Conservation (phyloP, 805 yeast genomes). For the Saturnispora mendoncae region DNA sequence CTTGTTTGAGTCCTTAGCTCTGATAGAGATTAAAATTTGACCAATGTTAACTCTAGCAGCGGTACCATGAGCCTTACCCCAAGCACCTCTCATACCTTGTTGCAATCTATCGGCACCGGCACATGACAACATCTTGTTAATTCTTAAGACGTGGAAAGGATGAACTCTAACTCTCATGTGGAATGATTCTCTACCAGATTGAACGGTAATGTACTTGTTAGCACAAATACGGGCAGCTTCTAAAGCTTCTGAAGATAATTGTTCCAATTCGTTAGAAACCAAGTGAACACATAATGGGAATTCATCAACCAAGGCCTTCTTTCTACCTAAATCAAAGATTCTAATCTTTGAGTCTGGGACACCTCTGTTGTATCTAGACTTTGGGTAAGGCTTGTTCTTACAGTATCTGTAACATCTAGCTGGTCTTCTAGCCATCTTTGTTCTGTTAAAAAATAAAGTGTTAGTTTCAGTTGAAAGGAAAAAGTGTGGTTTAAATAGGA, state of each 20-base stretch:
- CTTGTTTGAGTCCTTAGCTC: conserved; percentile 98
- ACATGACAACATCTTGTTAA: conserved; percentile 99
- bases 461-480: conserved; percentile 10
- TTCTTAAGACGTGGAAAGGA: conserved; percentile 99
- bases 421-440: conserved; percentile 99
- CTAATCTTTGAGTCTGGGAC: conserved; percentile 99
- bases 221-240: conserved; percentile 99
- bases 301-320: conserved; percentile 99
- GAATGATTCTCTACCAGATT: conserved; percentile 99
- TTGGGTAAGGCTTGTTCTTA: conserved; percentile 99
- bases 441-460: conserved; percentile 10
- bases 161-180: conserved; percentile 99
- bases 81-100: conserved; percentile 99
- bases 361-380: conserved; percentile 99
- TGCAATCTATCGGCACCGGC: conserved; percentile 99
- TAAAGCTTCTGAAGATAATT: conserved; percentile 98
- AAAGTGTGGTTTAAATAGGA: not conserved
- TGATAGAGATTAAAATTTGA: conserved; percentile 94
- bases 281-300: conserved; percentile 99
- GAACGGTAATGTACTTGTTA: conserved; percentile 97
- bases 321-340: conserved; percentile 98
- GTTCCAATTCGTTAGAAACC: conserved; percentile 98
- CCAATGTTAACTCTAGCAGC: conserved; percentile 99
- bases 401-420: conserved; percentile 99
- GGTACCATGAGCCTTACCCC: conserved; percentile 99